Conservation (phyloP, 495 filamentous ascomycete species). For the Penicillium antarcticum region DNA sequence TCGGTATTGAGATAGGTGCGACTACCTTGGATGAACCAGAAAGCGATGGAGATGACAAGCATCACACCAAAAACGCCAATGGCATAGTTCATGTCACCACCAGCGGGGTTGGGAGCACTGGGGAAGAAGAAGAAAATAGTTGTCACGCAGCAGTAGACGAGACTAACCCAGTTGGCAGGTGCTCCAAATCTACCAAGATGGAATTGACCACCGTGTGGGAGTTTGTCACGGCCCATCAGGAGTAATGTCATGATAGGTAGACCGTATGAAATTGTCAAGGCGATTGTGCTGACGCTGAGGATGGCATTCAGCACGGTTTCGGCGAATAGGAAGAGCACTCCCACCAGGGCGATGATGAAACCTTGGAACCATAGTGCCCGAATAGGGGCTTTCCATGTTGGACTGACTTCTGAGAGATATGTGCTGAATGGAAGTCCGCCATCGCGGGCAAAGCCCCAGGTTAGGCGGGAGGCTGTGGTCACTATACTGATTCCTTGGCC, state of each 20-base stretch:
- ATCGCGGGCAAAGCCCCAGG: slow-evolving; percentile 56
- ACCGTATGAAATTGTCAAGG: slow-evolving; percentile 43
- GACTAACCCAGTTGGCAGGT: slow-evolving; percentile 34
- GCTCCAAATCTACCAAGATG: slow-evolving; percentile 31
- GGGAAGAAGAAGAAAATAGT: slow-evolving; percentile 48
- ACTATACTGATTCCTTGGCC: slow-evolving; percentile 40
- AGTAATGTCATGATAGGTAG: slow-evolving; percentile 38
- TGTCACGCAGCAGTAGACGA: slow-evolving; percentile 41
- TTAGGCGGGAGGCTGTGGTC: slow-evolving; percentile 48
- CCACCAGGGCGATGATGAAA: slow-evolving; percentile 36
- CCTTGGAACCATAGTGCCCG: slow-evolving; percentile 44
- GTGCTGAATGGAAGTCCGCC: slow-evolving; percentile 45
- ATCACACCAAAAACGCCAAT: slow-evolving; percentile 48
- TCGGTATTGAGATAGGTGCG: slow-evolving; percentile 37
- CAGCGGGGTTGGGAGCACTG: slow-evolving; percentile 30
- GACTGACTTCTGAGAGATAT: slow-evolving; percentile 35
- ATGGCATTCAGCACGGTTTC: slow-evolving; percentile 44
- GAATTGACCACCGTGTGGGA: slow-evolving; percentile 36
- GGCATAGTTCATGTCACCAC: slow-evolving; percentile 45
- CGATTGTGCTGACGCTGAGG: slow-evolving; percentile 45
- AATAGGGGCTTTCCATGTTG: slow-evolving; percentile 33
- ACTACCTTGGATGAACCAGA: slow-evolving; percentile 39
- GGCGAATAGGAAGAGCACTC: slow-evolving; percentile 41
- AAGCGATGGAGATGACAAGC: slow-evolving; percentile 39
- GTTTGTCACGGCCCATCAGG: slow-evolving; percentile 36